Percentiles rank a stretch among this genome's conserved stretches.
Conservation (phyloP, 306 rosid genomes). For the Prunus kanzakura region DNA sequence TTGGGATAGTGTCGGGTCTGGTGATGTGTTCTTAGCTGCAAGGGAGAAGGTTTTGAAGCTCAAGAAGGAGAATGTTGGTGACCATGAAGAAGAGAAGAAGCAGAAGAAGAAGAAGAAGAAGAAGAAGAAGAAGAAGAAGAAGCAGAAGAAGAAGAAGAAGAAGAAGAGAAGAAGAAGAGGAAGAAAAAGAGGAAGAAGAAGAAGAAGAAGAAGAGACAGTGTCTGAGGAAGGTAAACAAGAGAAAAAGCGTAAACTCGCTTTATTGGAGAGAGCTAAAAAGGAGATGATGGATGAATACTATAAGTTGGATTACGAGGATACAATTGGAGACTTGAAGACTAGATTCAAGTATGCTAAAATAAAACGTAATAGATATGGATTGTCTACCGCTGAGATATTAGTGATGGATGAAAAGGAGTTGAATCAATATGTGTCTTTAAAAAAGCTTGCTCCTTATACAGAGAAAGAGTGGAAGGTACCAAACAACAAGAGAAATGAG, state of each 20-base stretch:
- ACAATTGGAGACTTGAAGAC: conserved; percentile 87
- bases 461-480: conserved; percentile 79
- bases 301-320: conserved; percentile 83
- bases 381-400: conserved; percentile 53
- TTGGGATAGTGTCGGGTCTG: conserved; percentile 54
- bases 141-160: conserved; percentile 25
- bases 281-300: conserved; percentile 88
- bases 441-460: conserved; percentile 81
- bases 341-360: conserved; percentile 85
- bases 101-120: conserved; percentile 12
- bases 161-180: conserved; percentile 14
- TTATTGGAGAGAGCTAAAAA: conserved; percentile 78
- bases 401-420: conserved; percentile 67
- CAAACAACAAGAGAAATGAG: conserved; percentile 47
- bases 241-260: conserved; percentile 71
- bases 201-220: conserved; percentile 23
- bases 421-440: conserved; percentile 73
- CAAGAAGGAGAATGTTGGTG: conserved; percentile 41
- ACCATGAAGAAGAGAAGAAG: conserved; percentile 24
- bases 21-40: conserved; percentile 66
- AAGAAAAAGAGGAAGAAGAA: conserved; percentile 24
- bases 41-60: conserved; percentile 52
- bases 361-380: conserved; percentile 64
- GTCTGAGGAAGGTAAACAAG: conserved; percentile 50
- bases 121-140: not conserved